Conservation (phyloP, 495 filamentous ascomycete species). For the Aspergillus avenaceus region DNA sequence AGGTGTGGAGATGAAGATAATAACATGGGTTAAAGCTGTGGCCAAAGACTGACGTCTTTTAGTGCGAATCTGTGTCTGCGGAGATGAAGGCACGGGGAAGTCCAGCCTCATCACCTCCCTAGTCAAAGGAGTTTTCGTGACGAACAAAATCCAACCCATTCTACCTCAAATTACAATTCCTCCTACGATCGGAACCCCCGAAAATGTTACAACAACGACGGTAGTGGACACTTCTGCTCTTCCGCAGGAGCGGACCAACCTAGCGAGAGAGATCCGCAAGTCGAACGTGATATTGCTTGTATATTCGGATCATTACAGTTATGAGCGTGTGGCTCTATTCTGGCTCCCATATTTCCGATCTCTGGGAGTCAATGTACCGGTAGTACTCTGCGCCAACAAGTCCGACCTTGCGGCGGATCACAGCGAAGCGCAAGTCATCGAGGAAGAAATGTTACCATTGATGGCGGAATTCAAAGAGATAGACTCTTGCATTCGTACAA, state of each 20-base stretch:
- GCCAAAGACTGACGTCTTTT: conserved; percentile 15
- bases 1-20: conserved; percentile 21
- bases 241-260: conserved; percentile 81
- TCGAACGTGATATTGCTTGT: conserved; percentile 96
- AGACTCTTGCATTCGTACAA: conserved; percentile 93
- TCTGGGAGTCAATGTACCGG: conserved; percentile 95
- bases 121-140: conserved; percentile 92
- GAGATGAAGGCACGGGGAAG: conserved; percentile 74
- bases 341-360: conserved; percentile 98
- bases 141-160: conserved; percentile 87
- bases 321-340: conserved; percentile 93
- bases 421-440: conserved; percentile 73
- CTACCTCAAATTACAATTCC: conserved; percentile 93
- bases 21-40: not conserved
- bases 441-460: conserved; percentile 96
- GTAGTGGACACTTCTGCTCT: conserved; percentile 96
- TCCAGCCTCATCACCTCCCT: conserved; percentile 55
- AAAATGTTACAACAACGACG: conserved; percentile 92
- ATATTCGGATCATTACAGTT: conserved; percentile 97
- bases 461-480: conserved; percentile 99
- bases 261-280: conserved; percentile 92
- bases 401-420: conserved; percentile 72
- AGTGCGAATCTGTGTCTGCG: conserved; percentile 95
- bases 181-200: conserved; percentile 79
- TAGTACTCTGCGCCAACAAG: conserved; percentile 96